Evolutionary conservation across 169 alveolate genomes (phyloP).

Genomic region (Babesia sp.): DNA sequence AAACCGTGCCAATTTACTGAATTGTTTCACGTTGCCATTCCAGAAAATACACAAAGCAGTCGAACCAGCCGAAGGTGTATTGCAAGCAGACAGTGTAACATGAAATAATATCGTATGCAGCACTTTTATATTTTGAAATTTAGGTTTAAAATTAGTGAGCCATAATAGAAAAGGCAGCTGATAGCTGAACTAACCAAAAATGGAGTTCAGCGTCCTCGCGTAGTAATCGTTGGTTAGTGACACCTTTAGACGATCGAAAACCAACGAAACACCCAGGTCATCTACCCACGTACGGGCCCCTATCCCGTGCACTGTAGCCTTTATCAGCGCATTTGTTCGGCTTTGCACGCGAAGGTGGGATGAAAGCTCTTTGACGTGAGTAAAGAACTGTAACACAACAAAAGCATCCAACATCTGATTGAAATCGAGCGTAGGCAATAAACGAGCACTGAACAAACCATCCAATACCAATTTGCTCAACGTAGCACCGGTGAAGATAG

Average conservation of each 20-base stretch:
- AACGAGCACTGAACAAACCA: conserved; percentile 16
- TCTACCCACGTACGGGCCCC: neutral
- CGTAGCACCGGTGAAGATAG: conserved; percentile 27
- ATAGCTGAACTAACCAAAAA: neutral
- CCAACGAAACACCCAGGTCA: neutral
- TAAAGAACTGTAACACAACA: conserved; percentile 34
- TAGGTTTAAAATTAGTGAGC: no score
- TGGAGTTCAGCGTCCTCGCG: neutral
- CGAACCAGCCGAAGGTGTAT: no score
- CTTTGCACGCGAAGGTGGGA: conserved; percentile 25
- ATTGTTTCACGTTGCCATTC: no score
- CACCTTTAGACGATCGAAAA: conserved; percentile 2
- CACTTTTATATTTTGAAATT: no score
- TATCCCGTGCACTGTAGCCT: conserved; percentile 1
- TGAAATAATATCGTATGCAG: no score
- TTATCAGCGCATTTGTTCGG: conserved; percentile 28
- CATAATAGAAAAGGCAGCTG: no score
- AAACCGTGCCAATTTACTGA: no score
- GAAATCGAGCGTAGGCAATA: conserved; percentile 40
- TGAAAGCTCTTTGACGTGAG: neutral
- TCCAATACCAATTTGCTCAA: conserved; percentile 36
- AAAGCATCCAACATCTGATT: conserved; percentile 37
- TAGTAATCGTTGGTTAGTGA: neutral
- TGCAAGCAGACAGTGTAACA: no score
- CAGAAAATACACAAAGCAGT: no score